phyloP scores from a whole-genome alignment of 768 basidiomycete genomes.

The Russula sp. region DNA sequence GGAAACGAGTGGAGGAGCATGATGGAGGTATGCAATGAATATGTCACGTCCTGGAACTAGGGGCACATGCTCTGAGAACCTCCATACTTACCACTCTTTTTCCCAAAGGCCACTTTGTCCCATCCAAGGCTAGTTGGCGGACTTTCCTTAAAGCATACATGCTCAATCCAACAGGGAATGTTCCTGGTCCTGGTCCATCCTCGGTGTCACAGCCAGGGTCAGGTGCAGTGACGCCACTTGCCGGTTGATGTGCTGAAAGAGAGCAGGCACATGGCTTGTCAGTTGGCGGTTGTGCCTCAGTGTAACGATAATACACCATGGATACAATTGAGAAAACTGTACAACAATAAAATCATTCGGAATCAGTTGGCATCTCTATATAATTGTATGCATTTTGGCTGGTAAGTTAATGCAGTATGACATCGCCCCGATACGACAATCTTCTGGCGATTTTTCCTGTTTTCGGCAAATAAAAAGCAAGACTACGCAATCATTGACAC shows the following conservation, averaged over 20 bases:
- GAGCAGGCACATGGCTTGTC: conserved; percentile 6
- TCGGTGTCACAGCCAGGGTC: conserved; percentile 42
- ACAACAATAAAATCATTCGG: neutral
- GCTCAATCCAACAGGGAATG: conserved; percentile 46
- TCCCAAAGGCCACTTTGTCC: conserved; percentile 73
- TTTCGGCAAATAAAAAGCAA: neutral
- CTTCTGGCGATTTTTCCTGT: neutral
- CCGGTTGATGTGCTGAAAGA: neutral
- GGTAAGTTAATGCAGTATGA: conserved; percentile 15
- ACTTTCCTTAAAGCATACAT: conserved; percentile 70
- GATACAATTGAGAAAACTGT: conserved; percentile 6
- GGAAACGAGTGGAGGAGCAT: conserved; percentile 68
- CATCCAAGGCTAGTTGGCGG: conserved; percentile 72
- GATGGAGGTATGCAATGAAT: conserved; percentile 59
- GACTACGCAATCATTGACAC: neutral
- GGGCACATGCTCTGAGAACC: neutral
- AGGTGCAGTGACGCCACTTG: conserved; percentile 48
- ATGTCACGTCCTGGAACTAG: neutral
- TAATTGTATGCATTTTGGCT: conserved; percentile 4
- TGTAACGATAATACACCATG: neutral
- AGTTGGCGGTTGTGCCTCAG: conserved; percentile 15
- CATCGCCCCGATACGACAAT: conserved; percentile 7
- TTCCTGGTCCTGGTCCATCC: conserved; percentile 46
- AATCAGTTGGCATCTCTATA: conserved; percentile 5
- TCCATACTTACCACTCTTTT: neutral